Conservation (phyloP, 345 rosid species). For the Clausena lansium region DNA sequence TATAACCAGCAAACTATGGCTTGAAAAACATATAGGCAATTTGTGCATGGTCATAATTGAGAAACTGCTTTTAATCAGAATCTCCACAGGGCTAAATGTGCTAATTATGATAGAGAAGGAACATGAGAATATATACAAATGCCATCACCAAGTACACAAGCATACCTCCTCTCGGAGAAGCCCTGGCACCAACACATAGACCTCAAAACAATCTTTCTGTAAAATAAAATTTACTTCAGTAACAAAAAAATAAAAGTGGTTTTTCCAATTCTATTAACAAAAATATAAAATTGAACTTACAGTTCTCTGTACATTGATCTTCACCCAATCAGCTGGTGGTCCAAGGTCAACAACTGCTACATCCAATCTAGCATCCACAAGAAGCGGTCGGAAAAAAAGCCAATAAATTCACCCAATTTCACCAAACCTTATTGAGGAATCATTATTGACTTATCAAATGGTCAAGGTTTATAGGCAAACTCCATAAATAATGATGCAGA, state of each 20-base stretch:
- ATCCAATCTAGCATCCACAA: constrained; percentile 42
- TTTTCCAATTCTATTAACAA: not conserved
- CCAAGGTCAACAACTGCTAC: constrained; percentile 55
- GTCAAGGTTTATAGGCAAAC: constrained; percentile 4
- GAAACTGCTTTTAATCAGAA: not conserved
- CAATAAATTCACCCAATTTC: not conserved
- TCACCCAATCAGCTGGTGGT: constrained; percentile 74
- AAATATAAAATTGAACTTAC: constrained; percentile 33
- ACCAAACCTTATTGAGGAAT: not conserved
- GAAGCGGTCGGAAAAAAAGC: not conserved
- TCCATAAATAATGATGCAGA: constrained; percentile 2
- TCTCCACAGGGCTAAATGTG: not conserved
- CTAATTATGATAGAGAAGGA: not conserved
- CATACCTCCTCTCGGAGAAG: constrained; percentile 72
- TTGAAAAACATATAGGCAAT: not conserved
- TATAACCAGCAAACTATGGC: not conserved
- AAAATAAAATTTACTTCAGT: constrained; percentile 3
- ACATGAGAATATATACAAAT: not conserved
- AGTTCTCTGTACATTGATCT: constrained; percentile 62
- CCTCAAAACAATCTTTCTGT: constrained; percentile 69
- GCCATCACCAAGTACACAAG: not conserved
- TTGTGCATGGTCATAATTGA: not conserved
- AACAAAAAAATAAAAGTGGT: not conserved
- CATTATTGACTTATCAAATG: not conserved
- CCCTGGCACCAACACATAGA: constrained; percentile 74